These are phyloP conservation scores for Diplocarpon rosae DNA, from an alignment of 2,329 filamentous ascomycete genomes.

Conservation along the genomic window DNA sequence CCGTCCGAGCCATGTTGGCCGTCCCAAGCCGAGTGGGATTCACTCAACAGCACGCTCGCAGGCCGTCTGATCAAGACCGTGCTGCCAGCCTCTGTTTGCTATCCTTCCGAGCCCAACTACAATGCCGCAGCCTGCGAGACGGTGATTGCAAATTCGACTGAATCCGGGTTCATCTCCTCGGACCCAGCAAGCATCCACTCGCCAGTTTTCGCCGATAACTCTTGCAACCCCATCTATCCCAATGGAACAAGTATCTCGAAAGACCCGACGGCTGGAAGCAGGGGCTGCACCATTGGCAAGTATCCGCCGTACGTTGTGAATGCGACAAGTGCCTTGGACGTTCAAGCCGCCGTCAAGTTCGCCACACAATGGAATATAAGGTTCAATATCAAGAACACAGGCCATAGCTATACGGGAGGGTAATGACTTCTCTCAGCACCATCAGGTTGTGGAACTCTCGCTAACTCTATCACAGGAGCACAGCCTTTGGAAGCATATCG, in stretches of 20 bases:
- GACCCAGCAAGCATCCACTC: slow-evolving; percentile 30
- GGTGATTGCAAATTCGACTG: slow-evolving; percentile 26
- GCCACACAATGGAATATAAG: slow-evolving; percentile 28
- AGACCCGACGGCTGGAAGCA: slow-evolving; percentile 6
- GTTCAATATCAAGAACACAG: slow-evolving; percentile 33
- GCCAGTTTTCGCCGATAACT: slow-evolving; percentile 39
- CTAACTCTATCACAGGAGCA: not conserved
- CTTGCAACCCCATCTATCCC: slow-evolving; percentile 34
- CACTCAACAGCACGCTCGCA: slow-evolving; percentile 34
- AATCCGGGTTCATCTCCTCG: slow-evolving; percentile 29
- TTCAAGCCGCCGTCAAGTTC: slow-evolving; percentile 27
- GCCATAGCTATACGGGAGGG: slow-evolving; percentile 30
- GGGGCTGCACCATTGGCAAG: slow-evolving; percentile 31
- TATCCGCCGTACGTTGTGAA: slow-evolving; percentile 33
- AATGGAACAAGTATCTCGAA: no score
- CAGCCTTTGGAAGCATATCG: no score
- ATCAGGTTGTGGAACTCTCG: not conserved
- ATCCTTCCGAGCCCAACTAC: slow-evolving; percentile 28
- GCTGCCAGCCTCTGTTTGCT: slow-evolving; percentile 37
- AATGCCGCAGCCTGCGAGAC: slow-evolving; percentile 27
- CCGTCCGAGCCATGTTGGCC: slow-evolving; percentile 33
- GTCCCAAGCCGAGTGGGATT: slow-evolving; percentile 32
- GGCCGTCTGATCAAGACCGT: slow-evolving; percentile 34
- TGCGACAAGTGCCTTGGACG: slow-evolving; percentile 17
- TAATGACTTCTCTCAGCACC: not conserved